These are phyloP conservation scores for Cryphonectria japonica DNA, from an alignment of 2,329 filamentous ascomycete species.

Conservation along the genomic window DNA sequence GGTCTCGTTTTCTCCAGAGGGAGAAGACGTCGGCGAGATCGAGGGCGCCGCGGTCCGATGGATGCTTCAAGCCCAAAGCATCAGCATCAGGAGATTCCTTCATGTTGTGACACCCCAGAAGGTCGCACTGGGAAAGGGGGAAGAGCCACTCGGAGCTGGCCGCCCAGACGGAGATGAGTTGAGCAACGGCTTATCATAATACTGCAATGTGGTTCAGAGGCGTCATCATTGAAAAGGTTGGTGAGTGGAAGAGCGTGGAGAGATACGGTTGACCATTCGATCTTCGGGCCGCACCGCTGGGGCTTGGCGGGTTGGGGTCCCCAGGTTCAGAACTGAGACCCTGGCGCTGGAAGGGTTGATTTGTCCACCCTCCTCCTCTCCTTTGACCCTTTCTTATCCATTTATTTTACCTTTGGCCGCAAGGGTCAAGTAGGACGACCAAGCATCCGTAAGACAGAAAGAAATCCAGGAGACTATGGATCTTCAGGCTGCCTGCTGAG, in stretches of 20 bases:
- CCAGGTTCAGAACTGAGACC: background rate
- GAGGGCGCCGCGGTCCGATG: background rate
- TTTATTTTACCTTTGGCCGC: no score
- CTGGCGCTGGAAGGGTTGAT: background rate
- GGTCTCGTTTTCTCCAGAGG: background rate
- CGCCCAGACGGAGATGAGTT: background rate
- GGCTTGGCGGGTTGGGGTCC: conserved; percentile 9
- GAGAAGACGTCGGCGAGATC: background rate
- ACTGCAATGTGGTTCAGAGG: background rate
- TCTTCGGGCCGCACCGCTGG: conserved; percentile 14
- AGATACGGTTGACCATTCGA: background rate
- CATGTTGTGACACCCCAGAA: conserved; percentile 1
- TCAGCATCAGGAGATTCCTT: background rate
- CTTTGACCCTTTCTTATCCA: background rate
- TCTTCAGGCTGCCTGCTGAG: background rate
- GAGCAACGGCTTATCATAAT: background rate
- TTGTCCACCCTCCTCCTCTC: background rate
- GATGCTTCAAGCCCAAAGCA: background rate
- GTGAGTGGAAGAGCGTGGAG: background rate
- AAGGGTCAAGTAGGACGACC: no score
- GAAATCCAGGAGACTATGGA: background rate
- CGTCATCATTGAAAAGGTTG: background rate
- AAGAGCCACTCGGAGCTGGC: background rate
- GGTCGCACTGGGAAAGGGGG: background rate
- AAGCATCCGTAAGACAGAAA: no score